A percentile compares a stretch with the other conserved stretches of the same genome.
Evolutionary conservation across 768 basidiomycete genomes (phyloP).

Genomic region (Suillus americanus): DNA sequence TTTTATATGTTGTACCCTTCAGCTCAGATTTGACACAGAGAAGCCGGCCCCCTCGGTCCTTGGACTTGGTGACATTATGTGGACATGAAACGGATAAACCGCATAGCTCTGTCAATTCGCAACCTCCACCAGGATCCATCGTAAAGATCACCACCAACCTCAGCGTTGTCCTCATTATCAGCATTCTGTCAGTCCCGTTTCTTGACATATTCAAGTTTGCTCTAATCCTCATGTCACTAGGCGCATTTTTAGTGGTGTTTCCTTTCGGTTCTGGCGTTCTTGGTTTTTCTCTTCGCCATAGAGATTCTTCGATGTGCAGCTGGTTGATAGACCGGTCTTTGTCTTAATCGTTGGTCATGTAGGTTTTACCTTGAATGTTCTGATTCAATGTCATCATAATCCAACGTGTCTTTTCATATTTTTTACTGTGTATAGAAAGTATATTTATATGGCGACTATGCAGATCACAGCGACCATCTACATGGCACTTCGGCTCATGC

Average conservation of each 20-base stretch:
- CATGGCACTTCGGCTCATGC: not conserved
- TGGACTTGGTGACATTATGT: too few relatives aligned
- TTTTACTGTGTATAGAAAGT: not conserved
- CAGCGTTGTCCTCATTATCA: not conserved
- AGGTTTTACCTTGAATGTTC: not conserved
- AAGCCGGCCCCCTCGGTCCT: too few relatives aligned
- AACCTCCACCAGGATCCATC: not conserved
- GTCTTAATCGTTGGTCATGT: not conserved
- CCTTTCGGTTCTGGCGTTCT: not conserved
- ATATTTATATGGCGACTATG: not conserved
- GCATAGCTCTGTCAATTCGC: too few relatives aligned
- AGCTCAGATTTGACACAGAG: too few relatives aligned
- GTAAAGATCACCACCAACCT: not conserved
- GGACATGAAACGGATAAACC: too few relatives aligned
- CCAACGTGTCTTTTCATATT: not conserved
- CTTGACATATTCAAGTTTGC: not conserved
- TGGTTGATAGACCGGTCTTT: not conserved
- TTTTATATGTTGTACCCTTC: too few relatives aligned
- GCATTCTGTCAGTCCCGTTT: not conserved
- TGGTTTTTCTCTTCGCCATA: not conserved
- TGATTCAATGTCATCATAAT: not conserved
- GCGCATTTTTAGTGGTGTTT: not conserved
- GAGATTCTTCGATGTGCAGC: not conserved
- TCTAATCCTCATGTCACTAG: not conserved
- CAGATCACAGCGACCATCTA: not conserved